Evolutionary conservation across 495 filamentous ascomycete genomes (phyloP), one percentile per base, ranked within the genome.

Genomic region (Tetracladium setigerum): DNA sequence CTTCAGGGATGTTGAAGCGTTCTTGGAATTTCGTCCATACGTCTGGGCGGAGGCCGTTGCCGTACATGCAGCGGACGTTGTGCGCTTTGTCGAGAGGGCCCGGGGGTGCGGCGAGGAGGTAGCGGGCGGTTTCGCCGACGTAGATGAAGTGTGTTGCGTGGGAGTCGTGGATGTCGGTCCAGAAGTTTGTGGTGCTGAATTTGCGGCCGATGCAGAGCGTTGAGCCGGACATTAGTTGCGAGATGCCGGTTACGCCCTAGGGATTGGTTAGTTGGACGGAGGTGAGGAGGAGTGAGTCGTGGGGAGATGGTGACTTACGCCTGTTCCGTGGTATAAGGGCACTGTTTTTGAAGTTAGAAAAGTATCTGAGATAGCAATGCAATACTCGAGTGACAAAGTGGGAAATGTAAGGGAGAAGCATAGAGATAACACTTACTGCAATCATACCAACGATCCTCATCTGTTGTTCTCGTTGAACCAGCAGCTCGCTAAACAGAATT

Each of bases 261-360:
- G 22, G 7, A 27, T 27, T 27, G 22, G 22, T 27, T 27, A 27
- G 22, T 27, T 27, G 22, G 22, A 7, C n/a, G 22, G 22, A 3
- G 22, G 7, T 27, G 22, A 7, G 22, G 3, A 27, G 7, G 7
- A 27, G 22, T n/a, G n/a, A n/a, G n/a, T n/a, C n/a, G 7, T 27
- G 3, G 22, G 22, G 22, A 27, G 22, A 7, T 27, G 22, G 7
- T 27, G 22, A n/a, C 22, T 27, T 27, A 27, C 22, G 0, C 82
- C 83, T 0, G 86, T 91, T 9, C 84, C 85, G 58, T 91, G 86
- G 60, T 89, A 91, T 13, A 88, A 62, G 2, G 86, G 86, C 85
- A 91, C 22, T 27, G 22, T 27, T 27, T n/a, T 3, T 27, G 22
- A 27, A 27, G 22, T 27, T 27, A 27, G 22, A 27, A 3, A 7